Percentiles rank a stretch among this genome's conserved stretches.
Evolutionary conservation across 179 eudicot species (phyloP).

Genomic region (Beta corolliflora): DNA sequence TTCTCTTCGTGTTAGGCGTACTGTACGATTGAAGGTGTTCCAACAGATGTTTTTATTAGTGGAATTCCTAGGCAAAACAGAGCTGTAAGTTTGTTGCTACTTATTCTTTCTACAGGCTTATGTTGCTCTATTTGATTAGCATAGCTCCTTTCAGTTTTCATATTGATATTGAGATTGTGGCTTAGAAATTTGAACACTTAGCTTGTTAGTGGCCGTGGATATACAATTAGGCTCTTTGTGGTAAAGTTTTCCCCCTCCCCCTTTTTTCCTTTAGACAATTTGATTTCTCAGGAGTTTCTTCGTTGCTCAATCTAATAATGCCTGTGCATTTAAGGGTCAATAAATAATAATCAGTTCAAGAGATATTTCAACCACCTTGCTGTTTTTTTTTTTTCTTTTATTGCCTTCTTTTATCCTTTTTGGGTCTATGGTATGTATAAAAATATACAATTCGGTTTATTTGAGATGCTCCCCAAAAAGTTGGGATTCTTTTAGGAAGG

Average conservation of each 20-base stretch:
- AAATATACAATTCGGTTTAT: no score
- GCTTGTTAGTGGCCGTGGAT: neutral
- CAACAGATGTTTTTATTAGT: conserved; percentile 65
- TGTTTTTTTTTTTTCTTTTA: no score
- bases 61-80: conserved; percentile 78
- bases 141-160: neutral
- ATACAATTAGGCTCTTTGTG: neutral
- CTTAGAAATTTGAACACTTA: neutral
- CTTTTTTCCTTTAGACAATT: neutral
- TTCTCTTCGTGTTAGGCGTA: conserved; percentile 61
- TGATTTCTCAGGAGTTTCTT: neutral
- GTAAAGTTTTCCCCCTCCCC: neutral
- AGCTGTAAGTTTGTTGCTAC: conserved; percentile 70
- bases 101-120: neutral
- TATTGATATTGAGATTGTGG: neutral
- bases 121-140: neutral
- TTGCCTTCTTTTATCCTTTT: no score
- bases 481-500: no score
- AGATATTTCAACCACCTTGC: neutral
- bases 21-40: conserved; percentile 86
- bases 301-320: neutral
- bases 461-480: no score
- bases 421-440: no score
- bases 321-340: neutral
- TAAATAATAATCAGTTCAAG: neutral